Evolutionary conservation across 495 filamentous ascomycete genomes (phyloP).

Genomic region (Xanthoparmelia taractica): DNA sequence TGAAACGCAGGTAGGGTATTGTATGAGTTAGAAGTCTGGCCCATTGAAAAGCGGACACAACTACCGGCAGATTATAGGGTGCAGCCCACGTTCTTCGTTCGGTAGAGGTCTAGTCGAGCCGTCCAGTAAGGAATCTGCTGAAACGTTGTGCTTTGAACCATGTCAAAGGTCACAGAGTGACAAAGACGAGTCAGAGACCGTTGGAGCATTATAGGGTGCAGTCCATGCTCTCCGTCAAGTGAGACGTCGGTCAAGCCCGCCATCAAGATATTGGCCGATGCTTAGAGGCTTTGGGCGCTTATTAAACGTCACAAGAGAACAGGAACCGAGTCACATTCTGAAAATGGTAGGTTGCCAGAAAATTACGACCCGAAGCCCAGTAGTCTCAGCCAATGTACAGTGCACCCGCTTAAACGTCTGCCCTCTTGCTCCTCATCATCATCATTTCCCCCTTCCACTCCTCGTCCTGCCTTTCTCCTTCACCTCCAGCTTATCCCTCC

Average conservation of each 20-base stretch:
- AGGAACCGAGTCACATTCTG: neutral
- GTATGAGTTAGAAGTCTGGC: neutral
- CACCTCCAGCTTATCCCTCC: conserved; percentile 52
- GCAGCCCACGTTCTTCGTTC: neutral
- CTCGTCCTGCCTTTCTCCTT: neutral
- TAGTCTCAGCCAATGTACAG: neutral
- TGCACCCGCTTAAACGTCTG: neutral
- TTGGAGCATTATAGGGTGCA: neutral
- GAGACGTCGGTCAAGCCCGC: neutral
- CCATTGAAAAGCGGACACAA: neutral
- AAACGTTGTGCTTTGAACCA: neutral
- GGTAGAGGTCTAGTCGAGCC: neutral
- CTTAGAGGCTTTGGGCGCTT: neutral
- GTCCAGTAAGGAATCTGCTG: neutral
- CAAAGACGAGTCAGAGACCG: neutral
- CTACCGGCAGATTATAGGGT: neutral
- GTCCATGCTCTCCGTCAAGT: neutral
- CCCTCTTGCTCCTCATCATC: neutral
- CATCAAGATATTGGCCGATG: neutral
- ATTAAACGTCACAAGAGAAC: neutral
- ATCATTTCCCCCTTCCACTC: conserved; percentile 32
- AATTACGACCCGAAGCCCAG: too few species aligned
- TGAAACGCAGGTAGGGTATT: neutral
- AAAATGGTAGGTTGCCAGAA: neutral
- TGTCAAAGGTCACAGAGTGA: neutral